Base-by-base conservation (phyloP, 2,329 filamentous ascomycete genomes). In the Aspergillus fumigatus region DNA sequence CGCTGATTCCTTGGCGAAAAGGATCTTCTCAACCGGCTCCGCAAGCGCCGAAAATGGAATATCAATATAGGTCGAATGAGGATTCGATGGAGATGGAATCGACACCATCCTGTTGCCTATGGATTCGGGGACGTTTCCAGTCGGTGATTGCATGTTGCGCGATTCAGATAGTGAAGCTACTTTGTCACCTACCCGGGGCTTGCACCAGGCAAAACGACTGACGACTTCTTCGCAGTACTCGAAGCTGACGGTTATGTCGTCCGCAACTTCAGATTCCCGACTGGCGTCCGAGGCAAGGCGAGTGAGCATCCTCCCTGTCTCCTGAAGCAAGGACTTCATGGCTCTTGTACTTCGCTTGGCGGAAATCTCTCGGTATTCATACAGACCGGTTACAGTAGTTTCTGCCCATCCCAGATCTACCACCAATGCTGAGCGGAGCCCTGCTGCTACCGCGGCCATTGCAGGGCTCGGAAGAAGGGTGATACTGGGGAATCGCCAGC, bases 371-470 rank as follows among this genome's bases (percentile, higher is more conserved):
- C 90, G 87, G 71, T 92, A 96, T 74, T 99, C 94, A 69, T 92
- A 97, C 6, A 97, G 82, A 5, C 87, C 89, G 0, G 91, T 96
- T 23, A 95, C 84, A 0, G 88, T 83, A 0, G 92, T 96, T 73
- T 97, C 94, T 45, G 86, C 82, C 94, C 94, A 99, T 47, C 93
- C 94, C 58, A 99, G 82, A 68, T 99, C 92, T 40, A 99, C 80
- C 0, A 97, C 85, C 45, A 99, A 73, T 1, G 88, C 91, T n/a
- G 90, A 90, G 14, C 94, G 86, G 43, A 96, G 78, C 0, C 94
- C 94, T 5, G 92, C 92, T 7, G 88, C 88, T 3, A 92, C 83
- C 6, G 88, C 80, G 1, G 86, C 80, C 73, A 94, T 87, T 21
- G 91, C 82, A 0, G 93, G 85, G 0, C 85, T 83, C 1, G 92